Conservation (phyloP, 2,329 filamentous ascomycete species). For the Teratosphaeria zuluensis region DNA sequence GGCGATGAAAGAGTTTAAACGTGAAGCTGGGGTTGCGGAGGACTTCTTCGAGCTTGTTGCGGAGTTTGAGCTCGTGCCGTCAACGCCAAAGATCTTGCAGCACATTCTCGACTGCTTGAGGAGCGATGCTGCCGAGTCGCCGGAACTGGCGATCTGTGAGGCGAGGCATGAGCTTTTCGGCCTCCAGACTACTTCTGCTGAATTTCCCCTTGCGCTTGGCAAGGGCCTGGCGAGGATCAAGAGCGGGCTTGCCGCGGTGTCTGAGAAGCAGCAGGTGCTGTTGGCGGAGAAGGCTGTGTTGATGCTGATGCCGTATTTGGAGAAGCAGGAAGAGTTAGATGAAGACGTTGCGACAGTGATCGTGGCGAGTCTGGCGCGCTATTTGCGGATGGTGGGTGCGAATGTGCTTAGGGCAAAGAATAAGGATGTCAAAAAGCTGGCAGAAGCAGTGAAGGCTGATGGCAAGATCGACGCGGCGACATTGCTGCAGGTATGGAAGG, state of each 20-base stretch:
- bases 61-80: conserved; percentile 57
- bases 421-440: neutral
- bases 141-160: conserved; percentile 53
- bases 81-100: conserved; percentile 56
- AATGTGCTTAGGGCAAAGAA: neutral
- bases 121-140: conserved; percentile 43
- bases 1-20: conserved; percentile 66
- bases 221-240: conserved; percentile 55
- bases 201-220: conserved; percentile 64
- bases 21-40: conserved; percentile 55
- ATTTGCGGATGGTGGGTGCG: conserved; percentile 8
- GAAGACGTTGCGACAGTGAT: conserved; percentile 45
- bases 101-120: conserved; percentile 61
- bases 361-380: conserved; percentile 27
- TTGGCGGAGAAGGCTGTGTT: conserved; percentile 39
- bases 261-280: conserved; percentile 21
- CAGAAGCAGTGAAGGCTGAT: neutral
- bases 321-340: conserved; percentile 34
- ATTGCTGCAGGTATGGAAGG: neutral
- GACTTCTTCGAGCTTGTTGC: conserved; percentile 74
- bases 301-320: conserved; percentile 39
- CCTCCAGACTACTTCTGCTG: conserved; percentile 51
- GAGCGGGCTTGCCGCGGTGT: conserved; percentile 33
- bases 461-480: neutral
- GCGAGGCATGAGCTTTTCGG: conserved; percentile 62